Evolutionary conservation across 352 stramenopile genomes (phyloP).

Genomic region (Pythium guiyangense): DNA sequence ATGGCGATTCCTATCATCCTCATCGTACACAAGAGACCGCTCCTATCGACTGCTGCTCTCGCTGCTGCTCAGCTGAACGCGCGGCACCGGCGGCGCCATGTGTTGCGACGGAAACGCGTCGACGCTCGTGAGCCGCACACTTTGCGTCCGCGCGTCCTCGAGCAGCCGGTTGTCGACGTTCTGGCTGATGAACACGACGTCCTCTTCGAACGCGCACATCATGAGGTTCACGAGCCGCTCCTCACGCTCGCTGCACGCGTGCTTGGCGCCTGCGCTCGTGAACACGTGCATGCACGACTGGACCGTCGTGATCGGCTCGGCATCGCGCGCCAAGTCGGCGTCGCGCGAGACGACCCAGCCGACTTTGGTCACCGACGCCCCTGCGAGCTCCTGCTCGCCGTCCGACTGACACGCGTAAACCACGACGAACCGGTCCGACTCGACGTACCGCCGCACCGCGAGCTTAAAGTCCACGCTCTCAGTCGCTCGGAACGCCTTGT

Average conservation of each 20-base stretch:
- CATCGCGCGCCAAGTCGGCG: not conserved
- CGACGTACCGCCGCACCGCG: slow-evolving; percentile 9
- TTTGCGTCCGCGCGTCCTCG: not conserved
- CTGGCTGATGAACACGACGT: slow-evolving; percentile 8
- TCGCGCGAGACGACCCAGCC: slow-evolving; percentile 3
- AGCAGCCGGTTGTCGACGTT: slow-evolving; percentile 6
- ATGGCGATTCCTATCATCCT: too few species aligned
- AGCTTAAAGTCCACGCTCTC: slow-evolving; percentile 5
- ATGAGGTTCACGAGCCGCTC: slow-evolving; percentile 8
- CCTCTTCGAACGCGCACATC: slow-evolving; percentile 7
- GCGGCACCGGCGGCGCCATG: not conserved
- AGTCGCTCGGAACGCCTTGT: not conserved
- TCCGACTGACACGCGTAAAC: slow-evolving; percentile 8
- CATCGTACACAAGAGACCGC: too few species aligned
- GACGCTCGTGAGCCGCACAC: not conserved
- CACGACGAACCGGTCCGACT: slow-evolving; percentile 7
- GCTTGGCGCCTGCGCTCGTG: not conserved
- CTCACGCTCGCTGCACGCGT: not conserved
- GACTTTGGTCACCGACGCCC: not conserved
- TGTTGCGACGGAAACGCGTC: not conserved
- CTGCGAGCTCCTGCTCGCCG: slow-evolving; percentile 3
- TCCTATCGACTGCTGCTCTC: too few species aligned
- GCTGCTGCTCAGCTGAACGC: not conserved
- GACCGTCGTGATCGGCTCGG: not conserved
- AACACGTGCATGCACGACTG: slow-evolving; percentile 9